Evolutionary conservation across 306 rosid genomes (phyloP).

Genomic region (Begonia peltatifolia): DNA sequence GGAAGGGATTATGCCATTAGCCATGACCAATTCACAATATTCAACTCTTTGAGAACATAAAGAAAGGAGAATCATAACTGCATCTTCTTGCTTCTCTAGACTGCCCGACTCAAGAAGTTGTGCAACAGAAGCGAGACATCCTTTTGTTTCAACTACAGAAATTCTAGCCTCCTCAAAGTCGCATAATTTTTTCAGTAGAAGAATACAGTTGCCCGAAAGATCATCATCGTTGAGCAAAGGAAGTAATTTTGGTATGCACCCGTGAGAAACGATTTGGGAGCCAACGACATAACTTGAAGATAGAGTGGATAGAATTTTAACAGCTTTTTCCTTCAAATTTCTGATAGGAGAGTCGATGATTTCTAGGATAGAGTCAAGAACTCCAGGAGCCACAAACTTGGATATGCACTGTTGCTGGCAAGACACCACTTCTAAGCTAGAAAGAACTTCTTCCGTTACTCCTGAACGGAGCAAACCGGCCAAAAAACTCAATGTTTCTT

Average conservation of each 20-base stretch:
- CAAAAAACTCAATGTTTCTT: slow-evolving; percentile 32
- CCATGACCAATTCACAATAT: slow-evolving; percentile 47
- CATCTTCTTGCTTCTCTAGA: slow-evolving; percentile 61
- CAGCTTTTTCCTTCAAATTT: slow-evolving; percentile 34
- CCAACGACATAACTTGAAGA: slow-evolving; percentile 36
- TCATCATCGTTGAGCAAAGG: slow-evolving; percentile 29
- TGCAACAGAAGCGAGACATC: slow-evolving; percentile 51
- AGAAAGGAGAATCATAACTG: slow-evolving; percentile 50
- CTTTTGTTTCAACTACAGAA: slow-evolving; percentile 52
- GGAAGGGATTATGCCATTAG: slow-evolving; percentile 29
- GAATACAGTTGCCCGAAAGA: slow-evolving; percentile 33
- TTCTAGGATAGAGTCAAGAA: slow-evolving; percentile 30
- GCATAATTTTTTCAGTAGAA: slow-evolving; percentile 50
- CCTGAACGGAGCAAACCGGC: slow-evolving; percentile 49
- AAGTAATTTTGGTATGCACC: slow-evolving; percentile 50
- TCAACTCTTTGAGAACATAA: slow-evolving; percentile 52
- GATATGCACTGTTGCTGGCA: slow-evolving; percentile 16
- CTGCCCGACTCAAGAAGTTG: slow-evolving; percentile 41
- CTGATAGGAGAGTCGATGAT: slow-evolving; percentile 32
- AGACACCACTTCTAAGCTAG: slow-evolving; percentile 54
- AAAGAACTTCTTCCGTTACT: slow-evolving; percentile 47
- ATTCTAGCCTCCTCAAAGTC: slow-evolving; percentile 33
- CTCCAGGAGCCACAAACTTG: slow-evolving; percentile 39
- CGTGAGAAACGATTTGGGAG: slow-evolving; percentile 27
- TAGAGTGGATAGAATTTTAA: slow-evolving; percentile 36